Evolutionary conservation across 2,329 filamentous ascomycete species (phyloP).

Genomic region (Arthrobotrys musiformis): DNA sequence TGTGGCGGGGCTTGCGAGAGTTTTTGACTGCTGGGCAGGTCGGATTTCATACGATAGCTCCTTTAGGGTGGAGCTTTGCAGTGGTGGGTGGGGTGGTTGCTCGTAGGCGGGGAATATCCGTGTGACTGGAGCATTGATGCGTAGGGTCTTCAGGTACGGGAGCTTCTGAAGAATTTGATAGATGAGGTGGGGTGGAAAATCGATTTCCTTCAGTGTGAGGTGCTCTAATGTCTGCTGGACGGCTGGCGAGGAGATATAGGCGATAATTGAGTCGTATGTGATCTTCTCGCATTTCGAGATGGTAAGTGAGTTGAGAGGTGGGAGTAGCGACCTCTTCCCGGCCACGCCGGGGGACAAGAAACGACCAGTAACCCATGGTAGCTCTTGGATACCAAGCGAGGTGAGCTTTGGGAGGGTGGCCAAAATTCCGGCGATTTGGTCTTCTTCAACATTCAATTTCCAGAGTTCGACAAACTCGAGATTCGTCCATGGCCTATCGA

Average conservation of each 20-base stretch:
- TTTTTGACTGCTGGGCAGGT: constrained; percentile 65
- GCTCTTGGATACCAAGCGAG: constrained; percentile 78
- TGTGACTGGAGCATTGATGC: constrained; percentile 69
- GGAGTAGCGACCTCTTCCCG: constrained; percentile 73
- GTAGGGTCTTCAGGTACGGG: constrained; percentile 65
- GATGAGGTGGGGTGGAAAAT: constrained; percentile 64
- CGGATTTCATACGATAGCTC: constrained; percentile 86
- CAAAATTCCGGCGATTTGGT: constrained; percentile 76
- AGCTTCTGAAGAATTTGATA: constrained; percentile 64
- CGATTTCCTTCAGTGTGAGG: constrained; percentile 78
- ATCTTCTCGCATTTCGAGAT: constrained; percentile 77
- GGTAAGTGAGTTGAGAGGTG: constrained; percentile 77
- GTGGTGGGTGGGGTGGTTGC: constrained; percentile 70
- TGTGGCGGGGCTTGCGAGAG: constrained; percentile 65
- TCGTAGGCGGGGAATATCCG: constrained; percentile 69
- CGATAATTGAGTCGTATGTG: constrained; percentile 75
- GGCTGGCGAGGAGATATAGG: constrained; percentile 73
- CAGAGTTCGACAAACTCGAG: constrained; percentile 79
- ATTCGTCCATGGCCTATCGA: constrained; percentile 74
- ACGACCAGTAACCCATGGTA: constrained; percentile 77
- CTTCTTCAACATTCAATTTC: constrained; percentile 75
- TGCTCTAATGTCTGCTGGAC: constrained; percentile 73
- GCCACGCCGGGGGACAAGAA: constrained; percentile 75
- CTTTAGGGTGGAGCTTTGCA: constrained; percentile 70
- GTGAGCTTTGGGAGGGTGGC: constrained; percentile 74